A percentile compares a stretch with the other conserved stretches of the same genome.
Evolutionary conservation across 352 stramenopile genomes (phyloP).

Genomic region (Phytophthora quininea): DNA sequence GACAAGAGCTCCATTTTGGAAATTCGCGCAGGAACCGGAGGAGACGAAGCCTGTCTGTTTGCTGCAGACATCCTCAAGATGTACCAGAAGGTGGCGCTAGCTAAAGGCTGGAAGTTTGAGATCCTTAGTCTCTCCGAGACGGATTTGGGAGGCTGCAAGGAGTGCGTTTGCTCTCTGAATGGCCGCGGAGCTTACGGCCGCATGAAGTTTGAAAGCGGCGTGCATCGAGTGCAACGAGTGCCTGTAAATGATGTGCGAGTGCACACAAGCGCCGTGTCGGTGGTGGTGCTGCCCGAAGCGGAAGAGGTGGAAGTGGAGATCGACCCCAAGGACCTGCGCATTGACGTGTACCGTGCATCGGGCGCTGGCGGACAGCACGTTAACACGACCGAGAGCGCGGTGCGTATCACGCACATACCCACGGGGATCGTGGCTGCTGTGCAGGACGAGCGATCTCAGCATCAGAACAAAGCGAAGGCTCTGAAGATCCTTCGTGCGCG

Average conservation of each 20-base stretch:
- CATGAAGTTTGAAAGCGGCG: constrained; percentile 98
- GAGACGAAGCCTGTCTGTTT: constrained; percentile 97
- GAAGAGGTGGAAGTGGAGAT: constrained; percentile 90
- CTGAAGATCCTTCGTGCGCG: constrained; percentile 97
- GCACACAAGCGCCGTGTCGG: constrained; percentile 98
- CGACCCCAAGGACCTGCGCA: constrained; percentile 95
- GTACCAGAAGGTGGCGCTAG: constrained; percentile 90
- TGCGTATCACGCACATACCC: constrained; percentile 97
- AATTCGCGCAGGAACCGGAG: constrained; percentile 95
- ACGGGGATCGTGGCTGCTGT: constrained; percentile 91
- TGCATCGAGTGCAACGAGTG: constrained; percentile 98
- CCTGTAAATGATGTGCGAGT: constrained; percentile 96
- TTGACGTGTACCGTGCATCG: constrained; percentile 97
- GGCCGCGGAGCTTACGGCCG: constrained; percentile 93
- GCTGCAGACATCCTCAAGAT: constrained; percentile 93
- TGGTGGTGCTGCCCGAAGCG: constrained; percentile 95
- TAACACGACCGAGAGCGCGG: constrained; percentile 99
- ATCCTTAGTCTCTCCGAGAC: constrained; percentile 87
- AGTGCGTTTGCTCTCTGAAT: constrained; percentile 75
- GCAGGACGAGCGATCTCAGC: constrained; percentile 96
- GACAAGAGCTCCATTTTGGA: constrained; percentile 98
- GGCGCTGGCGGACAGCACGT: constrained; percentile 98
- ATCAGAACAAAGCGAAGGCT: constrained; percentile 98
- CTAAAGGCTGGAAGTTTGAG: constrained; percentile 92
- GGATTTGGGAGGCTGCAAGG: constrained; percentile 85